Conservation (phyloP, 2,329 filamentous ascomycete genomes). For the Claviceps digitariae region DNA sequence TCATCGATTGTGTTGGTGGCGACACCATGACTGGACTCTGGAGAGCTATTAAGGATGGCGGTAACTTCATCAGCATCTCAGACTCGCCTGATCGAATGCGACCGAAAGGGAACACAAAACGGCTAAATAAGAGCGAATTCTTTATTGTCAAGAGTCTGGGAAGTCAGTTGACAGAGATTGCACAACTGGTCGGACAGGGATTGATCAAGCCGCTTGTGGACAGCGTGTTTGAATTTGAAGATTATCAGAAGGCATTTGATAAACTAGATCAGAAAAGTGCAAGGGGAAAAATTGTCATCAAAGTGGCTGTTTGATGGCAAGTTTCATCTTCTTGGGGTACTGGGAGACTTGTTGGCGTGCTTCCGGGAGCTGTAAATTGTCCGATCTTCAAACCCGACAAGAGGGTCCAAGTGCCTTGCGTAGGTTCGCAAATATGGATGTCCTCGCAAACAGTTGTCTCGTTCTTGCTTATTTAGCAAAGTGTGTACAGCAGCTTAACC, state of each 20-base stretch:
- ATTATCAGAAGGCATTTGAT: conserved; percentile 25
- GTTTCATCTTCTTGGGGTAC: neutral
- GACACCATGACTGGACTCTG: conserved; percentile 19
- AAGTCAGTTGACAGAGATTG: conserved; percentile 20
- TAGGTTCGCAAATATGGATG: too few relatives aligned
- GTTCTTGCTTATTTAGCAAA: too few relatives aligned
- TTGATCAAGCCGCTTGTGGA: conserved; percentile 21
- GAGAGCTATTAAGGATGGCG: conserved; percentile 21
- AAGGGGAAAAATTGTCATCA: conserved; percentile 27
- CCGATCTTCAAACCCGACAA: too few relatives aligned
- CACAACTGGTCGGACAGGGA: conserved; percentile 20
- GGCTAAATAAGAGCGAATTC: conserved; percentile 17
- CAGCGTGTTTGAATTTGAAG: conserved; percentile 24
- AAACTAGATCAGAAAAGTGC: conserved; percentile 20
- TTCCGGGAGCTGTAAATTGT: neutral
- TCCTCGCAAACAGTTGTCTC: too few relatives aligned
- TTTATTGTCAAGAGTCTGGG: conserved; percentile 25
- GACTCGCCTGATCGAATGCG: conserved; percentile 16
- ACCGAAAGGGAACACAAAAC: conserved; percentile 17
- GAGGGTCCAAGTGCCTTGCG: too few relatives aligned
- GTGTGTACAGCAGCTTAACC: too few relatives aligned
- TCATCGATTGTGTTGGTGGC: conserved; percentile 25
- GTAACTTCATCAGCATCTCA: conserved; percentile 20
- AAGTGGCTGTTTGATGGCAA: conserved; percentile 10
- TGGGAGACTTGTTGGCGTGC: neutral